Conservation (phyloP, 169 alveolate species). For the Cryptosporidium sp. region DNA sequence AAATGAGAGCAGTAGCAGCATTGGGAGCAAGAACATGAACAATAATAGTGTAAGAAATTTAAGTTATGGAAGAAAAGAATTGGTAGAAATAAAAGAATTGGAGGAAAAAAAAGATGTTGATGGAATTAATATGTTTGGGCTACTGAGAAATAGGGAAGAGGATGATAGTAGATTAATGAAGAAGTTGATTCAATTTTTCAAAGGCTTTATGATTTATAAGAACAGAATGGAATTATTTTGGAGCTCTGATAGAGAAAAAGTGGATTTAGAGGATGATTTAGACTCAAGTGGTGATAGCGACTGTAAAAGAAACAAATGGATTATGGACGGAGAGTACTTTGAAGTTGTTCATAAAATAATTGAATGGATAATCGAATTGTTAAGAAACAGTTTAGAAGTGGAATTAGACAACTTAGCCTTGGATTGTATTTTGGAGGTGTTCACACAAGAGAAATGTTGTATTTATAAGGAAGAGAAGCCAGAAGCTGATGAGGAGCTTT, state of each 20-base stretch:
- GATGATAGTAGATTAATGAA: constrained; percentile 20
- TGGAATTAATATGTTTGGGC: not conserved
- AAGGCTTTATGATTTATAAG: not conserved
- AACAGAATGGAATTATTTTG: not conserved
- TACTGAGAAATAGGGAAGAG: constrained; percentile 1
- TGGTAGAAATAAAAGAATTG: not conserved
- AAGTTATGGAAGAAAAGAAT: not conserved
- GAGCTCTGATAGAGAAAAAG: not conserved
- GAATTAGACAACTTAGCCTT: constrained; percentile 22
- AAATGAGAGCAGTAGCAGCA: not conserved
- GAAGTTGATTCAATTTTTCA: constrained; percentile 24
- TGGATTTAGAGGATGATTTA: not conserved
- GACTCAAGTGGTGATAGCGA: not conserved
- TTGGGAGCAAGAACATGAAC: not conserved
- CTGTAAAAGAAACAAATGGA: not conserved
- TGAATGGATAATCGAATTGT: constrained; percentile 46
- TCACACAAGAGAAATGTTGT: constrained; percentile 12
- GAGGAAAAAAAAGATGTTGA: not conserved
- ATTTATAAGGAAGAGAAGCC: not conserved
- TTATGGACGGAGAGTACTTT: constrained; percentile 1
- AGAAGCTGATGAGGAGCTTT: not conserved
- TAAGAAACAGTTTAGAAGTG: constrained; percentile 15
- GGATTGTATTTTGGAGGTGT: constrained; percentile 37
- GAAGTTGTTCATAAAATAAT: constrained; percentile 33
- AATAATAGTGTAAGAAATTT: not conserved